A percentile compares a stretch with the other conserved stretches of the same genome.
phyloP scores from a whole-genome alignment of 2,329 filamentous ascomycete species.

The Daldinia sp. region DNA sequence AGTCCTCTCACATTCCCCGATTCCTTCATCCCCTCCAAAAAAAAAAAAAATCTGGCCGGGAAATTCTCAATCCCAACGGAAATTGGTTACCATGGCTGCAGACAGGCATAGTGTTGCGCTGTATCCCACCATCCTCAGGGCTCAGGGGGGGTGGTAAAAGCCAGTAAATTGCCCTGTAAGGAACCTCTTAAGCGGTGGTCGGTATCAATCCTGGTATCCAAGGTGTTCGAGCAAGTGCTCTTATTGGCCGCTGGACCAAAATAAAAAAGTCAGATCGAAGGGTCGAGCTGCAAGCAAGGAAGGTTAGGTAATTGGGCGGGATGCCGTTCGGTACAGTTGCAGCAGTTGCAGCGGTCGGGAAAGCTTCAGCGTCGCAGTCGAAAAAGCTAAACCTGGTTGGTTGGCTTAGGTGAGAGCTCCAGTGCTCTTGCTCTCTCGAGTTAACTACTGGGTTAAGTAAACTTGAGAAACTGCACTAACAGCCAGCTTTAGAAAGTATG shows the following conservation, averaged over 20 bases:
- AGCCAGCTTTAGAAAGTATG: neutral
- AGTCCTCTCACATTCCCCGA: conserved; percentile 1
- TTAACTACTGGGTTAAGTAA: no score
- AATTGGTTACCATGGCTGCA: conserved; percentile 8
- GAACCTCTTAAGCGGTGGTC: conserved; percentile 1
- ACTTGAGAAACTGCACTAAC: neutral
- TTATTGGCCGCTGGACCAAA: conserved; percentile 22
- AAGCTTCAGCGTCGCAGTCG: neutral
- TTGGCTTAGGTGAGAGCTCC: conserved; percentile 6
- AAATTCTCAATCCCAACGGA: conserved; percentile 33
- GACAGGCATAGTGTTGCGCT: neutral
- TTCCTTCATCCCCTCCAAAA: conserved; percentile 5
- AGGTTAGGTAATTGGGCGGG: conserved; percentile 21
- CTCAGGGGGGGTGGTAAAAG: neutral
- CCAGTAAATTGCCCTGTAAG: neutral
- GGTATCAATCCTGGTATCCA: conserved; percentile 15
- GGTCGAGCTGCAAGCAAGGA: conserved; percentile 24
- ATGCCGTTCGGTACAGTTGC: conserved; percentile 25
- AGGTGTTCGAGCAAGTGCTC: neutral
- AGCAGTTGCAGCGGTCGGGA: neutral
- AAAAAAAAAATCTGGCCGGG: conserved; percentile 21
- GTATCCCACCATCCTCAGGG: no score
- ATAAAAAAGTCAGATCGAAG: conserved; percentile 29
- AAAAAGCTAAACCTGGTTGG: neutral
- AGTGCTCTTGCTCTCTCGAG: no score